A percentile compares a stretch with the other conserved stretches of the same genome.
Conservation (phyloP, 306 rosid genomes). For the cucumber (Cucumis sativus) region Cucumber_9930_V3 NC_026655.2:28211001-28211500, state of each 20-base stretch:
- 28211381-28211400: too few relatives aligned
- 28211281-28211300: background rate
- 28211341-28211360: too few relatives aligned
- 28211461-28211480: too few relatives aligned
- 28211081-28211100: background rate
- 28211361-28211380: too few relatives aligned
- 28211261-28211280: background rate
- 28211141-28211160: background rate
- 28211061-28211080: background rate
- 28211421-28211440: too few relatives aligned
- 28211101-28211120: background rate
- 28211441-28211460: too few relatives aligned
- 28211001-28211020: background rate
- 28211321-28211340: background rate
- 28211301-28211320: background rate
- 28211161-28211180: background rate
- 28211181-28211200: background rate
- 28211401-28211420: too few relatives aligned
- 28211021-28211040: background rate
- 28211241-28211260: background rate
- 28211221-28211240: background rate
- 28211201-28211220: background rate
- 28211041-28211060: background rate
- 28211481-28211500: too few relatives aligned
- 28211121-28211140: background rate